Base-by-base conservation (phyloP, 2,329 filamentous ascomycete genomes). In the Calonectria naviculata region DNA sequence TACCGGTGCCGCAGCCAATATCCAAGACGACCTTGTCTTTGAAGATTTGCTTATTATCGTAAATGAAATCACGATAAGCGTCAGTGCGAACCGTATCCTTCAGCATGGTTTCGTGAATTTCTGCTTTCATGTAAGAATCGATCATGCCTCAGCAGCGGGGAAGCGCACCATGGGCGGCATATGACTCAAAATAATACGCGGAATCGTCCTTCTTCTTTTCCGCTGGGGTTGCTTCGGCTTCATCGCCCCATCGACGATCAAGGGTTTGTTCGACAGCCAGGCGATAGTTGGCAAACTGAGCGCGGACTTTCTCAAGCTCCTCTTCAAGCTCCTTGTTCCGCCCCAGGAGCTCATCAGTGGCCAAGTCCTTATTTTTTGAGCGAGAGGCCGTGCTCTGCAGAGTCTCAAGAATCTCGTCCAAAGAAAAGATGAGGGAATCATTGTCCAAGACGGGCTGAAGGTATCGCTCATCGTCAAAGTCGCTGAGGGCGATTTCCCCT, bases 101-200 rank as follows among this genome's bases (percentile, higher is more conserved):
- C 73, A 98, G 89, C 95, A 98, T 98, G 9, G 93, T 95, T 81
- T 98, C 95, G 82, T 98, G 95, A 67, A 98, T 98, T 68, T 95
- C 94, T 93, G 34, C 41, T 3, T 19, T 24, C 28, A 26, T 17
- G 63, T 74, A 21, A 74, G 62, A 26, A 28, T 17, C n/a, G 31
- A 68, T 17, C 24, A 9, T 13, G 15, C 5, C 24, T 9, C 19
- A 28, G 10, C 17, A 29, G 9, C 46, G 34, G 21, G 17, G 26
- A 26, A 15, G 47, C 86, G 73, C 83, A 93, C 93, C 91, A 71
- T 87, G 86, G 68, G 86, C 84, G 12, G 89, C 88, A 75, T 90
- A 92, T 21, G 91, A 90, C 89, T 95, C 87, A 79, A 88, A 89
- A 77, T 90, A 90, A 72, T 86, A 82, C 15, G 84, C 84, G 34